Evolutionary conservation across 2,329 filamentous ascomycete genomes (phyloP), one percentile per base, ranked within the genome.

Genomic region (Colletotrichum scovillei): DNA sequence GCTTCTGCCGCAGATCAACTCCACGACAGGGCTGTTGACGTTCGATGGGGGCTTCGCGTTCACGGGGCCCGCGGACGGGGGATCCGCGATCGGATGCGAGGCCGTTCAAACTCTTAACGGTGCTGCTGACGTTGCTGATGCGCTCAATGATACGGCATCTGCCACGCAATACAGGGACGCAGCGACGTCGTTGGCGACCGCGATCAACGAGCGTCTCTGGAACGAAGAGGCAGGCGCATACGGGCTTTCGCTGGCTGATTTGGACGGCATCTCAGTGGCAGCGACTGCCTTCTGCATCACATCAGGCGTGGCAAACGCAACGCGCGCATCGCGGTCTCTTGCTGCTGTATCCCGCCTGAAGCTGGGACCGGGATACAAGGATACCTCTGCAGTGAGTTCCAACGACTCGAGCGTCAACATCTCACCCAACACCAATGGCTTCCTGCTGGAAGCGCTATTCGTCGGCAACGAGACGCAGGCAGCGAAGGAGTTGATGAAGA

Each of bases 381-480:
- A 78, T 64, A 46, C 32, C 35, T 76, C 76, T 4, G 65, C 35
- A 1, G 68, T 70, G 1, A 67, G 69, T 2, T 53, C 73, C 12
- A 46, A 69, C n/a, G 63, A 57, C 83, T 85, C 1, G 65, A 80
- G 80, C 46, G 79, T 79, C 74, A 83, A 80, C 63, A 82, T 86
- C 42, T 86, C 84, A 3, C 85, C 87, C 12, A 87, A 87, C 75
- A 87, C 84, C 28, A 84, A 81, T 14, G 84, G 84, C 2, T 86
- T 86, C 73, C 77, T 87, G 2, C 80, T 87, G 5, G 76, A 81
- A 53, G 80, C 83, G 0, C 75, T 86, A 0, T 79, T 84, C 62
- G 64, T 76, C 28, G 77, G 78, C 0, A 78, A 77, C 62, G 76
- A 74, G 16, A 79, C 76, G 5, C 75, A 77, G 3, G 71, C 78